Evolutionary conservation across 1,284 basidiomycete species (phyloP), one percentile per base, ranked within the genome.

Genomic region (Ceratobasidium sp.): DNA sequence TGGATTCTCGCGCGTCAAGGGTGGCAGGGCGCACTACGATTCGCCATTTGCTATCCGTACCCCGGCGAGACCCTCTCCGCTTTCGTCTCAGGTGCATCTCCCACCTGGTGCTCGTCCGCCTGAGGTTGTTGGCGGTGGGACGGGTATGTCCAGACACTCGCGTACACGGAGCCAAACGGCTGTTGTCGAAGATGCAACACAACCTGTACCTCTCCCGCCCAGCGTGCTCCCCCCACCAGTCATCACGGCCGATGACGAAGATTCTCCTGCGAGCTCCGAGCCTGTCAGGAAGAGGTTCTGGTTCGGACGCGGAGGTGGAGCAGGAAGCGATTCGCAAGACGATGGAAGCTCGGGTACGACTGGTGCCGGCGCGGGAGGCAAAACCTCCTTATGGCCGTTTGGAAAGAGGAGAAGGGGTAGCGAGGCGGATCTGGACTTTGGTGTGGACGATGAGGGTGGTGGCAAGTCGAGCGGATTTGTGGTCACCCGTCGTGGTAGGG

Each of bases 151-250:
- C 6, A 48, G 21, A 6, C 89, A 91, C 78, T 81, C 86, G 36
- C 87, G 92, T 39, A 92, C 87, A n/a, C 88, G 88, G 81, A 92
- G 90, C 28, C 92, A 93, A 78, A 89, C 88, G 4, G 92, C 92
- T 0, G 86, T 93, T 74, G 87, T 93, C 32, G 90, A 91, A 78
- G 83, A 90, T 77, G 82, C 83, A 48, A 82, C 23, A 75, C 78
- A 45, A 14, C 61, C 48, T 23, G 50, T 64, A 23, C 39, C 45
- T 26, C 39, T 73, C 10, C 52, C 64, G 10, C 64, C 64, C 12
- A 69, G 50, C 36, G 41, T 32, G 39, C 48, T 58, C 8, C 72
- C 57, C 50, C 55, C 57, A 14, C 58, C 58, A 3, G 45, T 50
- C 30, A 69, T 71, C n/a, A 30, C 34, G 14, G 55, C 30, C 14